These are phyloP conservation scores for Apiotrichum siamense DNA, from an alignment of 1,284 basidiomycete genomes.

Conservation along the genomic window DNA sequence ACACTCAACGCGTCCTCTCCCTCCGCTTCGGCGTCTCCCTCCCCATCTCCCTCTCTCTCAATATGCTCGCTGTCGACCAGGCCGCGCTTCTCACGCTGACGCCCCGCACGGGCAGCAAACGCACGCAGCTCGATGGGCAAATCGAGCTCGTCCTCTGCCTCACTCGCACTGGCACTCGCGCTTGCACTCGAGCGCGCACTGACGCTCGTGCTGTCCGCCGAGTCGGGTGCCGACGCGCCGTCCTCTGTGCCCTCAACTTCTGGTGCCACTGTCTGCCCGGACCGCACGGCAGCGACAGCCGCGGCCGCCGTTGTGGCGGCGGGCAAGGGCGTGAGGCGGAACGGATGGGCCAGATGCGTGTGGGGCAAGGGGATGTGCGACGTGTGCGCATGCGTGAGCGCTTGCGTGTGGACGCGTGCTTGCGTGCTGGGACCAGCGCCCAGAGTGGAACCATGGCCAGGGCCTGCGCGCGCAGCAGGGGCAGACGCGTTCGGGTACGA, in stretches of 20 bases:
- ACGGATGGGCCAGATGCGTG: neutral
- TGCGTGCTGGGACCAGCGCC: too few relatives aligned
- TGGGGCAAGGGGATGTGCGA: too few relatives aligned
- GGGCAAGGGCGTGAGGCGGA: neutral
- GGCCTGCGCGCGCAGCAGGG: too few relatives aligned
- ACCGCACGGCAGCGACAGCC: neutral
- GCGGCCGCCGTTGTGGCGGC: neutral
- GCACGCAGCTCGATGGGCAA: too few relatives aligned
- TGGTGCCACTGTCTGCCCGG: neutral
- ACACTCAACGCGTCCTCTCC: neutral
- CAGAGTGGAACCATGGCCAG: too few relatives aligned
- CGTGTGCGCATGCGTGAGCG: too few relatives aligned
- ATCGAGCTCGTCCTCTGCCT: slow-evolving; percentile 7
- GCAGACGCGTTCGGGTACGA: too few relatives aligned
- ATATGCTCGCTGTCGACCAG: neutral
- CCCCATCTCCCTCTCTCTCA: neutral
- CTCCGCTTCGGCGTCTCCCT: neutral
- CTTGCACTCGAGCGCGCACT: too few relatives aligned
- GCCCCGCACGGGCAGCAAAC: neutral
- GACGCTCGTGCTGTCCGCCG: too few relatives aligned
- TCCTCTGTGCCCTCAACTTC: slow-evolving; percentile 4
- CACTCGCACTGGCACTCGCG: slow-evolving; percentile 7
- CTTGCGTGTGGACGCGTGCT: too few relatives aligned
- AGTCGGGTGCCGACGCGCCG: neutral
- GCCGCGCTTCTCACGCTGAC: neutral